Evolutionary conservation across 768 basidiomycete species (phyloP).

Genomic region (Lactarius quietus): DNA sequence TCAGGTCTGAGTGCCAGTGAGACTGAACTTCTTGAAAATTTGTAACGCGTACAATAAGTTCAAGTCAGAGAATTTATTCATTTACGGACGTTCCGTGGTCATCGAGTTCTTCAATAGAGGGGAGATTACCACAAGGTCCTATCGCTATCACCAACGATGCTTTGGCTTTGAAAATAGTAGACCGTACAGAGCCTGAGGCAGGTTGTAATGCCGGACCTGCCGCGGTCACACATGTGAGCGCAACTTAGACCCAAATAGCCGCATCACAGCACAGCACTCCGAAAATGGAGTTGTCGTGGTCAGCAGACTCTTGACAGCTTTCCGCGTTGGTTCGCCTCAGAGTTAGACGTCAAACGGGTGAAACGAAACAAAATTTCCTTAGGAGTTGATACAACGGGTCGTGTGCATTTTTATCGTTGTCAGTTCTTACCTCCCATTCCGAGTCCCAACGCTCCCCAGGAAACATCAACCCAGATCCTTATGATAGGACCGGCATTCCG

Average conservation of each 20-base stretch:
- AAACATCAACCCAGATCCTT: neutral
- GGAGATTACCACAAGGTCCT: no score
- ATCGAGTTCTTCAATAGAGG: no score
- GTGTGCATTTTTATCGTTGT: neutral
- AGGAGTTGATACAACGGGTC: conserved; percentile 5
- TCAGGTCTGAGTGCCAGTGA: no score
- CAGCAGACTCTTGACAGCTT: neutral
- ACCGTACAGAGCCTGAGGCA: neutral
- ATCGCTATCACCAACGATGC: no score
- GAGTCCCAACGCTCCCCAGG: neutral
- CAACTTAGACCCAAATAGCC: no score
- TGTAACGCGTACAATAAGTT: no score
- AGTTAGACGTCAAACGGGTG: neutral
- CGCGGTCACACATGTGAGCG: neutral
- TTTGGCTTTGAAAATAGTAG: neutral
- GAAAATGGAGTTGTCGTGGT: neutral
- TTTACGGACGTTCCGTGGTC: no score
- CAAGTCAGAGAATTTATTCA: no score
- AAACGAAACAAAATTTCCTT: neutral
- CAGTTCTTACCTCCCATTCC: neutral
- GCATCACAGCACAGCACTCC: no score
- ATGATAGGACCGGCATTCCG: neutral
- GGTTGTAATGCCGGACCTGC: neutral
- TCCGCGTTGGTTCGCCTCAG: neutral
- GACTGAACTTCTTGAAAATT: no score